Evolutionary conservation across 1,139 yeast genomes (phyloP).

Genomic region (Barnettozyma hawaiiensis): DNA sequence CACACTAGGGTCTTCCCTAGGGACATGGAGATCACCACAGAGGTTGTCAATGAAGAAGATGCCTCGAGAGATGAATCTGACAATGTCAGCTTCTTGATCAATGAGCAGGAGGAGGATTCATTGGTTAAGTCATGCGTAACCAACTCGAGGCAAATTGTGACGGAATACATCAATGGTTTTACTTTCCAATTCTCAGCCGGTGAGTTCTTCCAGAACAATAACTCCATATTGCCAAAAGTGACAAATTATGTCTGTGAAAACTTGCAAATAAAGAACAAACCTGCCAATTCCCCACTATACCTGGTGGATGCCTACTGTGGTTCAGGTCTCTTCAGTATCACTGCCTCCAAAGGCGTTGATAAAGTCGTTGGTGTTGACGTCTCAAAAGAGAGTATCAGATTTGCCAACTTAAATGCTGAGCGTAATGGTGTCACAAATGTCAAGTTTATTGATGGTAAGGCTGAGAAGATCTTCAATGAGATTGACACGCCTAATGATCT

Average conservation of each 20-base stretch:
- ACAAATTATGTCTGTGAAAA: conserved; percentile 75
- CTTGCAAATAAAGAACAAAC: conserved; percentile 39
- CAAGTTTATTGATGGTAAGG: conserved; percentile 82
- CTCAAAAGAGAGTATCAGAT: conserved; percentile 83
- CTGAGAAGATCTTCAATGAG: conserved; percentile 79
- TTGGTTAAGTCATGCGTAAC: conserved; percentile 46
- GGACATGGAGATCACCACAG: conserved; percentile 26
- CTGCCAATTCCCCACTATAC: conserved; percentile 37
- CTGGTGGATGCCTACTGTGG: conserved; percentile 98
- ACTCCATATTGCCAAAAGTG: conserved; percentile 79
- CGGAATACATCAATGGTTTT: conserved; percentile 68
- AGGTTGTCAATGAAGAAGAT: conserved; percentile 33
- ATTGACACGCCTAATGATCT: conserved; percentile 66
- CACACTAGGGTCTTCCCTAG: conserved; percentile 42
- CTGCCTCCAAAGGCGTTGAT: conserved; percentile 75
- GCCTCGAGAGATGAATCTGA: conserved; percentile 40
- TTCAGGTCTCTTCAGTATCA: conserved; percentile 85
- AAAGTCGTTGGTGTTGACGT: conserved; percentile 92
- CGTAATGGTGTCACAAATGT: conserved; percentile 73
- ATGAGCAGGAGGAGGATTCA: conserved; percentile 25
- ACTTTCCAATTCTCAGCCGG: conserved; percentile 88
- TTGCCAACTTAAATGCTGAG: conserved; percentile 78
- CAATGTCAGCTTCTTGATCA: conserved; percentile 29
- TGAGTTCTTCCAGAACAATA: conserved; percentile 93
- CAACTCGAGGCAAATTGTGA: conserved; percentile 69